Conservation (phyloP, 2,329 filamentous ascomycete genomes). For the Verticillium nonalfalfae region DNA sequence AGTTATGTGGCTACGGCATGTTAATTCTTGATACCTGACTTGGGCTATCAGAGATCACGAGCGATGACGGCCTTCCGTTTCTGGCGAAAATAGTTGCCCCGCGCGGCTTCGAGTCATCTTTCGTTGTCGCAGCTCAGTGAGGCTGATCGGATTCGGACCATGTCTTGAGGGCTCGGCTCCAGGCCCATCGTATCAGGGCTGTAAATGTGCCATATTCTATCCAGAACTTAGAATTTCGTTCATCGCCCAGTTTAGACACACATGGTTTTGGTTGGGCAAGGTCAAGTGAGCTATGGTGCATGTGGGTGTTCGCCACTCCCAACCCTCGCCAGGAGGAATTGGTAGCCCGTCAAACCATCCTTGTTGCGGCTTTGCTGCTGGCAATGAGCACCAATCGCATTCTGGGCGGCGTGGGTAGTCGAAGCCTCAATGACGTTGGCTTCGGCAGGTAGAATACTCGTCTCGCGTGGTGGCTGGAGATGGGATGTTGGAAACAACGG, state of each 20-base stretch:
- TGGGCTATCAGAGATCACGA: too few relatives aligned
- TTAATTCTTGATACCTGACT: too few relatives aligned
- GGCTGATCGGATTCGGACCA: background rate
- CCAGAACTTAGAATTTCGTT: background rate
- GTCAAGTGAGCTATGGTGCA: conserved; percentile 22
- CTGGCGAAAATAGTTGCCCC: too few relatives aligned
- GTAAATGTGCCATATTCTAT: background rate
- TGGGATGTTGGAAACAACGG: background rate
- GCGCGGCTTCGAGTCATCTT: background rate
- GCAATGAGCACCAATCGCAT: background rate
- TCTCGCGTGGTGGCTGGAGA: background rate
- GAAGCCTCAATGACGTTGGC: background rate
- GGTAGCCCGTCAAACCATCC: conserved; percentile 13
- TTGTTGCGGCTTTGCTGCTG: background rate
- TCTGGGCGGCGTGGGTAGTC: background rate
- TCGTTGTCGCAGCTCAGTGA: background rate
- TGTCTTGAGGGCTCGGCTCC: background rate
- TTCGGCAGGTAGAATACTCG: background rate
- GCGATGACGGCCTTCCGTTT: too few relatives aligned
- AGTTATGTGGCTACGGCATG: too few relatives aligned
- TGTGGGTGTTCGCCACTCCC: conserved; percentile 16
- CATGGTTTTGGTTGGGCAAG: background rate
- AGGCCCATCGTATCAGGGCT: background rate
- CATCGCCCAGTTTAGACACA: too few relatives aligned
- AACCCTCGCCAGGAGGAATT: conserved; percentile 1